Evolutionary conservation across 1,284 basidiomycete genomes (phyloP).

Genomic region (Polyporus tsugae): DNA sequence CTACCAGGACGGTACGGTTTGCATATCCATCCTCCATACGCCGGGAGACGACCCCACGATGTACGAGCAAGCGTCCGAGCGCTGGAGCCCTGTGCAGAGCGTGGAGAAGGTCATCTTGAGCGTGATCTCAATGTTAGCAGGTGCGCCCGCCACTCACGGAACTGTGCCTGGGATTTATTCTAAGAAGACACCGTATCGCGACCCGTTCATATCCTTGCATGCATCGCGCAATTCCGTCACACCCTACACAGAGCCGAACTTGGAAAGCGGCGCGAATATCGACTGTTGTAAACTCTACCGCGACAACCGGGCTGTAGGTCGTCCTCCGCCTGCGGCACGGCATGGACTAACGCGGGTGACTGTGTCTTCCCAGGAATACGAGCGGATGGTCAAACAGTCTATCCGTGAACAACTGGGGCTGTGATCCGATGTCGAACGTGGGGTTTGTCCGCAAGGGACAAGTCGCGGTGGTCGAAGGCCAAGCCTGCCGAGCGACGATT

Average conservation of each 20-base stretch:
- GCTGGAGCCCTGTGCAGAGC: constrained; percentile 98
- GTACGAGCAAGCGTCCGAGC: constrained; percentile 94
- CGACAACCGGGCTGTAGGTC: constrained; percentile 72
- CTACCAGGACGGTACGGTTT: constrained; percentile 95
- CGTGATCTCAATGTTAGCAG: constrained; percentile 98
- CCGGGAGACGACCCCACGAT: constrained; percentile 94
- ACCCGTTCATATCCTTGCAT: not conserved
- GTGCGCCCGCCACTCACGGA: constrained; percentile 49
- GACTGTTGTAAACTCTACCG: constrained; percentile 97
- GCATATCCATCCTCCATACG: constrained; percentile 98
- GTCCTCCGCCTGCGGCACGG: not conserved
- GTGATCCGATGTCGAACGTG: constrained; percentile 41
- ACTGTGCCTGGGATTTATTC: constrained; percentile 7
- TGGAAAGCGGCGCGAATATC: constrained; percentile 98
- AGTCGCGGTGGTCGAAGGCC: not conserved
- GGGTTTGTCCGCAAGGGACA: constrained; percentile 2
- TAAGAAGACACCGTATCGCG: constrained; percentile 10
- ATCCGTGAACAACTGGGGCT: constrained; percentile 79
- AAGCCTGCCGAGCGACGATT: constrained; percentile 3
- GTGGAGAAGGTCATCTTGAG: constrained; percentile 97
- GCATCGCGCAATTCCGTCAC: not conserved
- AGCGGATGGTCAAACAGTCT: constrained; percentile 72
- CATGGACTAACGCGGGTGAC: constrained; percentile 14
- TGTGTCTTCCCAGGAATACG: constrained; percentile 63
- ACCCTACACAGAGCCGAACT: constrained; percentile 84